Percentiles rank a stretch among this genome's conserved stretches.
phyloP scores from a whole-genome alignment of 2,329 filamentous ascomycete genomes.

The Elsinoe perseae region DNA sequence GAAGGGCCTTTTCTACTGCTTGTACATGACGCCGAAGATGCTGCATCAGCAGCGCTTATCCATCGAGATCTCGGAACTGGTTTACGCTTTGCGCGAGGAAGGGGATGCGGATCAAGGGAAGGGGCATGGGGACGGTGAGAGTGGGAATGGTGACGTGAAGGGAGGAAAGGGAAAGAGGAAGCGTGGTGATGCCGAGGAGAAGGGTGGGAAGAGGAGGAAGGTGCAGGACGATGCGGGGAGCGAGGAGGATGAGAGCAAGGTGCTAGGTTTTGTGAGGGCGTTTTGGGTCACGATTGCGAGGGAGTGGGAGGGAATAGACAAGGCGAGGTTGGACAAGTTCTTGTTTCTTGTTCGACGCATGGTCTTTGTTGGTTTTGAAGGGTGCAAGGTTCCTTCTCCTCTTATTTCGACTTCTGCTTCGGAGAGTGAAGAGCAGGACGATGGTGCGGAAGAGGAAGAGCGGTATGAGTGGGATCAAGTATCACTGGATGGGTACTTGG shows the following conservation, averaged over 20 bases:
- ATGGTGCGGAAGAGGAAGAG: slow-evolving; percentile 31
- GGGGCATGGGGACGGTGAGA: background rate
- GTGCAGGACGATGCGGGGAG: background rate
- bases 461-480: slow-evolving; percentile 23
- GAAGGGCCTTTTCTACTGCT: slow-evolving; percentile 87
- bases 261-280: slow-evolving; percentile 35
- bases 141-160: too few relatives aligned
- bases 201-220: background rate
- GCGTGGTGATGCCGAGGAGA: background rate
- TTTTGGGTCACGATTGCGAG: slow-evolving; percentile 47
- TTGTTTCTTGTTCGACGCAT: slow-evolving; percentile 74
- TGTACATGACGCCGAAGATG: slow-evolving; percentile 86
- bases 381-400: slow-evolving; percentile 29
- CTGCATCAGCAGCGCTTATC: slow-evolving; percentile 80
- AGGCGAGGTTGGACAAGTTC: slow-evolving; percentile 74
- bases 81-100: slow-evolving; percentile 40
- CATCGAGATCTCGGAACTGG: slow-evolving; percentile 64
- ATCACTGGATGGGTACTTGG: slow-evolving; percentile 29
- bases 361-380: slow-evolving; percentile 60
- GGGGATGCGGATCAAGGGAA: background rate
- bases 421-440: slow-evolving; percentile 35
- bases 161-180: background rate
- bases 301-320: slow-evolving; percentile 47
- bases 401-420: slow-evolving; percentile 40
- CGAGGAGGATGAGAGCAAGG: background rate